Evolutionary conservation across 305 asterid genomes (phyloP), one percentile per base, ranked within the genome.

Genomic region (Fraxinus floribunda): DNA sequence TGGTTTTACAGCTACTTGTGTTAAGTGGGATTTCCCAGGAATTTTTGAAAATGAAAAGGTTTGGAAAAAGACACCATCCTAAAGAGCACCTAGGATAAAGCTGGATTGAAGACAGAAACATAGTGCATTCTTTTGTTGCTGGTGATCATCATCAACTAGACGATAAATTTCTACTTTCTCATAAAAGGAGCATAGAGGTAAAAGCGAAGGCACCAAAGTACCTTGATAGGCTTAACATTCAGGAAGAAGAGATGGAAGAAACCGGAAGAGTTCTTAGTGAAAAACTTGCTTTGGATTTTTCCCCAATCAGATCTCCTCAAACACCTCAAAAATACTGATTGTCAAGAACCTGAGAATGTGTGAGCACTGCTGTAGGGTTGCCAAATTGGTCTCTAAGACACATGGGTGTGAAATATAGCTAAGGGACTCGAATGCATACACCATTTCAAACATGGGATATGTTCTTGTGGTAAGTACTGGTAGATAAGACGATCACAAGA

Each of bases 391-490:
- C 20, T 93, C 94, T 20, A 84, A 80, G 73, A 83, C 78, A 55
- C 85, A 82, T 52, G 81, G 80, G 11, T 83, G 92, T 80, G 93
- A 90, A 81, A 88, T 94, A 87, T 90, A 89, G 46, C 20, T 91
- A 32, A 81, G 79, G 22, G 97, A 94, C 78, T 81, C 94, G n/a
- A 89, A 86, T 92, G 95, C 87, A 87, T 94, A 70, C 98, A 94
- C 88, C 97, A 88, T 92, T 91, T 94, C 86, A 87, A 87, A 78
- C 72, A 91, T n/a, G 97, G 97, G 66, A 81, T 68, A 30, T 93
- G 97, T 87, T 93, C 97, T 78, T 94, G 95, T 85, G 92, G 90
- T 34, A 90, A 90, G 36, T 94, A 92, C 86, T 94, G 97, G 95
- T 94, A 91, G 88, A 38, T 77, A 38, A 32, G 75, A 7, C 29